These are phyloP conservation scores for Dactylellina drechsleri DNA, from an alignment of 2,329 filamentous ascomycete species.

Conservation along the genomic window DNA sequence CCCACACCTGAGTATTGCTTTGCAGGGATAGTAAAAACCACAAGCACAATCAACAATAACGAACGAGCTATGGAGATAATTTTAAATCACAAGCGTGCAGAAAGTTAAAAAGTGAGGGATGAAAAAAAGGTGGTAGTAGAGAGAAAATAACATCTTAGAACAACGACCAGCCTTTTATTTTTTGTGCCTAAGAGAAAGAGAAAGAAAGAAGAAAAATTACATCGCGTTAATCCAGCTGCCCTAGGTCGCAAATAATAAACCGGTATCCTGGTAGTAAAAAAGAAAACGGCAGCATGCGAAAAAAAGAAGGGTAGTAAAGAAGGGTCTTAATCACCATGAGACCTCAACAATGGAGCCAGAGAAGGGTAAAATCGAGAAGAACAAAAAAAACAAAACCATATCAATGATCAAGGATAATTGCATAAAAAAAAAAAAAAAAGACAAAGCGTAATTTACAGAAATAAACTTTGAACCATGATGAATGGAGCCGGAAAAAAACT, in stretches of 20 bases:
- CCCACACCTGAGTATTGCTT: neutral
- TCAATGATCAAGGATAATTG: constrained; percentile 5
- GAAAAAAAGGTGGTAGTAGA: neutral
- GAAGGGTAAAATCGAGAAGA: constrained; percentile 6
- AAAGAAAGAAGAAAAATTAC: constrained; percentile 32
- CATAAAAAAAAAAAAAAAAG: neutral
- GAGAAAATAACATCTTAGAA: neutral
- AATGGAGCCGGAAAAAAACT: neutral
- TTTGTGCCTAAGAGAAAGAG: constrained; percentile 1
- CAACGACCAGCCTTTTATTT: constrained; percentile 11
- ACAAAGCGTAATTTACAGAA: constrained; percentile 22
- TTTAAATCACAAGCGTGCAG: neutral
- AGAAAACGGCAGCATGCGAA: constrained; percentile 6
- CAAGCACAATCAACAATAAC: neutral
- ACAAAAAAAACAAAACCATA: constrained; percentile 26
- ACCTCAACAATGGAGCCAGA: constrained; percentile 5
- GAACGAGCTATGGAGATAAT: neutral
- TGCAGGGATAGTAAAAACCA: neutral
- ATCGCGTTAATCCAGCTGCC: constrained; percentile 36
- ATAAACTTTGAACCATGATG: constrained; percentile 32
- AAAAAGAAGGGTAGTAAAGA: neutral
- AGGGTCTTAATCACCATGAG: neutral
- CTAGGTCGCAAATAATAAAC: constrained; percentile 34
- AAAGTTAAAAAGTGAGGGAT: neutral
- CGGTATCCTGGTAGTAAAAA: constrained; percentile 22